These are phyloP conservation scores for Scytalidium sp. DNA, from an alignment of 2,329 filamentous ascomycete genomes.

Conservation along the genomic window DNA sequence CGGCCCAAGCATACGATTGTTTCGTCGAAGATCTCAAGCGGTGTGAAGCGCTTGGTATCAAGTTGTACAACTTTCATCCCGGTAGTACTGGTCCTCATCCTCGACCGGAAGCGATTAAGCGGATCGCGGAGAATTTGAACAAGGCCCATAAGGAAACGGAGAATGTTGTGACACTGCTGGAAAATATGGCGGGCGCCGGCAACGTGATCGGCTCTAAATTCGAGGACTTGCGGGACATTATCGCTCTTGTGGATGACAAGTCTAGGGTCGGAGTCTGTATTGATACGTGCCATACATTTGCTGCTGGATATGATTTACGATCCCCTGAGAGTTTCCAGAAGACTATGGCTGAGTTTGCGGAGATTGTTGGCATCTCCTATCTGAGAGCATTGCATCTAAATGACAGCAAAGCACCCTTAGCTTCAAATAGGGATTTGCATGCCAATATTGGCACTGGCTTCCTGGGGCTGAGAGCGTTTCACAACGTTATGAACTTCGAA, in stretches of 20 bases:
- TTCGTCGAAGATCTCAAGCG: constrained; percentile 87
- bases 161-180: constrained; percentile 77
- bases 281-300: constrained; percentile 95
- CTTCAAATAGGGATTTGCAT: constrained; percentile 81
- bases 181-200: constrained; percentile 92
- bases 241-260: constrained; percentile 77
- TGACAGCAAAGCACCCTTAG: constrained; percentile 88
- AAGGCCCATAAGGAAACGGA: constrained; percentile 73
- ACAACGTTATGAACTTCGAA: constrained; percentile 82
- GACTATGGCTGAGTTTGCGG: constrained; percentile 75
- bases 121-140: constrained; percentile 82
- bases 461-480: constrained; percentile 84
- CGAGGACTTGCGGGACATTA: constrained; percentile 83
- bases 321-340: constrained; percentile 68
- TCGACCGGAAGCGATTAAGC: constrained; percentile 66
- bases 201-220: constrained; percentile 85
- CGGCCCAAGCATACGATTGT: constrained; percentile 77
- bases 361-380: constrained; percentile 73
- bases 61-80: constrained; percentile 97
- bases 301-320: constrained; percentile 86
- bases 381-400: constrained; percentile 88
- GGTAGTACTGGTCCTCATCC: constrained; percentile 72
- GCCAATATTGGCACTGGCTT: constrained; percentile 97
- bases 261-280: constrained; percentile 86
- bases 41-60: constrained; percentile 82